Conservation (phyloP, 2,329 filamentous ascomycete species). For the Podosphaera xanthii region DNA sequence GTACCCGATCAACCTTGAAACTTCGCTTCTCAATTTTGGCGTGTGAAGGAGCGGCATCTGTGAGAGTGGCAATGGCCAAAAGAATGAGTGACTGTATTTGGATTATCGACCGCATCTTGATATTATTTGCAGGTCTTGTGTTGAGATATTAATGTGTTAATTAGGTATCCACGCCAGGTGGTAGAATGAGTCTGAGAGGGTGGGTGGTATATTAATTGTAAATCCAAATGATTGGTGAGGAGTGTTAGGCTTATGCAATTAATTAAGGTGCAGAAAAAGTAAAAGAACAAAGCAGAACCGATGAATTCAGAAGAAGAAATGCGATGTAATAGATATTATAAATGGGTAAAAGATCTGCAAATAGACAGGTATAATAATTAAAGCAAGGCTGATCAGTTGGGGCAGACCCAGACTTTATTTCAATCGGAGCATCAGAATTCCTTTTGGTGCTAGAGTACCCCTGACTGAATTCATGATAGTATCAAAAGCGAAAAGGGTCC, state of each 20-base stretch:
- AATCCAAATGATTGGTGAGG: not conserved
- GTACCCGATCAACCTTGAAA: slow-evolving; percentile 15
- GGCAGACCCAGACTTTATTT: not conserved
- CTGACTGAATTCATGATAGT: not conserved
- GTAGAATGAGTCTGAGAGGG: slow-evolving; percentile 7
- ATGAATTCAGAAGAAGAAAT: slow-evolving; percentile 6
- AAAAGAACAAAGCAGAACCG: slow-evolving; percentile 11
- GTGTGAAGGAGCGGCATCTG: slow-evolving; percentile 25
- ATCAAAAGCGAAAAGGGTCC: not conserved
- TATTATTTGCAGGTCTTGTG: slow-evolving; percentile 3
- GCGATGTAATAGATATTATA: not conserved
- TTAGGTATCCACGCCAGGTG: slow-evolving; percentile 15
- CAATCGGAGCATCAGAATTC: not conserved
- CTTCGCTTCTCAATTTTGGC: slow-evolving; percentile 21
- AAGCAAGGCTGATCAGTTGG: not conserved
- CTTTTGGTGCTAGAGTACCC: not conserved
- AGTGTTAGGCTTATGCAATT: not conserved
- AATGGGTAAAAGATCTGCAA: not conserved
- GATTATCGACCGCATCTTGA: slow-evolving; percentile 13
- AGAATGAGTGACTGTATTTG: slow-evolving; percentile 19
- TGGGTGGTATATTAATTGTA: not conserved
- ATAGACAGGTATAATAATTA: slow-evolving; percentile 4
- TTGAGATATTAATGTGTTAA: slow-evolving; percentile 1
- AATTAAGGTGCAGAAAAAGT: not conserved
- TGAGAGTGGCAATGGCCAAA: slow-evolving; percentile 24